Base-by-base conservation (phyloP, 2,329 filamentous ascomycete genomes). In the Venturia asperata region DNA sequence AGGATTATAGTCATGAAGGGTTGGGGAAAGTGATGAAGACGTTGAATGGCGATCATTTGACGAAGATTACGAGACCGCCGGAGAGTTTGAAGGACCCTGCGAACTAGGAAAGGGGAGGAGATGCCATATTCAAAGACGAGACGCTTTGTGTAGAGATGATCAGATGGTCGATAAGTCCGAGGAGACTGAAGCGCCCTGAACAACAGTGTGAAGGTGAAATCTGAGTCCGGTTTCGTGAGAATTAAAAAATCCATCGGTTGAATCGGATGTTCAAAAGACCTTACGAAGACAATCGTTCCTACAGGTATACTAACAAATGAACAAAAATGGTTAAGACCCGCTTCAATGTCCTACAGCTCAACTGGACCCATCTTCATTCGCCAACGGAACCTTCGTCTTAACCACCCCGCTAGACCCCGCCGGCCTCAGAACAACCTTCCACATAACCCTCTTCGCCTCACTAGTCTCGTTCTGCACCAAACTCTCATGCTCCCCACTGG, bases 1-100 rank as follows among this genome's bases (percentile, higher is more conserved):
- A 81, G 68, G 78, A 81, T 65, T 80, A 80, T 68, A 76, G 72
- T 41, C 78, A 81, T 70, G 74, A 77, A 61, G 78, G 79, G 6
- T 65, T 80, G 19, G 79, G 78, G 2, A 81, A 78, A 70, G 65
- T 79, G 19, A 74, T 81, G 69, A 82, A 82, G 73, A 79, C 75
- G 65, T 65, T 82, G 66, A 82, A 82, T 71, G 80, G 80, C 10
- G 76, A 80, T 66, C 70, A 80, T 69, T 72, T 80, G 69, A 79
- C 77, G 0, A 77, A 75, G 66, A 75, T 78, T 45, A 78, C 77
- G 58, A 70, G 72, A 66, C 77, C 76, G 19, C 77, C 77, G 7
- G 69, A 71, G 65, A 68, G 66, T 49, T 66, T 75, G 56, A 73
- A 65, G 42, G 62, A 61, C n/a, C 27, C 27, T 19, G 27, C 27